These are phyloP conservation scores for Chiua virens DNA, from an alignment of 768 basidiomycete genomes.

Conservation along the genomic window DNA sequence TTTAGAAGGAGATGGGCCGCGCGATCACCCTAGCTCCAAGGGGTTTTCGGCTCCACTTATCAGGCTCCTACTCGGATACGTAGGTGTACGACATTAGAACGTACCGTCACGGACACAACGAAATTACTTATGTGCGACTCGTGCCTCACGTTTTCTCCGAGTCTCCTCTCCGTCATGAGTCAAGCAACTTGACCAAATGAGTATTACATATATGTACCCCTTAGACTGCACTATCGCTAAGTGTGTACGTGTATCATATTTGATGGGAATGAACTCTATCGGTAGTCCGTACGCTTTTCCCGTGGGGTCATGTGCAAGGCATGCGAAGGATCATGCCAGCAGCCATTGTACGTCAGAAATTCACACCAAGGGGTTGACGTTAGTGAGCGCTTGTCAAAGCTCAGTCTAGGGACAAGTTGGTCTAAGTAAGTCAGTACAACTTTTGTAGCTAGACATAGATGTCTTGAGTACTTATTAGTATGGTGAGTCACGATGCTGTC, in stretches of 20 bases:
- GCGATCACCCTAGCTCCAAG: conserved; percentile 13
- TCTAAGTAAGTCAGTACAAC: no score
- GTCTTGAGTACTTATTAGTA: no score
- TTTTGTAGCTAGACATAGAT: no score
- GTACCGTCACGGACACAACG: conserved; percentile 9
- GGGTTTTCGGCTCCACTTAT: neutral
- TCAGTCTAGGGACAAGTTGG: no score
- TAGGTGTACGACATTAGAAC: conserved; percentile 8
- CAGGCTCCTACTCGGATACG: neutral
- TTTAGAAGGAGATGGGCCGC: conserved; percentile 24
- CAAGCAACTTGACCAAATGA: conserved; percentile 1
- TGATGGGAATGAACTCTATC: neutral
- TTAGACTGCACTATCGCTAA: neutral
- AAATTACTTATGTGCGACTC: neutral
- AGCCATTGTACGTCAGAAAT: neutral
- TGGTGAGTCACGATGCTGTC: no score
- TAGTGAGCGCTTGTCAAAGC: no score
- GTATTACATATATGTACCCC: no score
- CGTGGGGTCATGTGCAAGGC: neutral
- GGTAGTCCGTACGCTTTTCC: neutral
- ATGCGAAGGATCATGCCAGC: neutral
- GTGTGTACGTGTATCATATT: neutral
- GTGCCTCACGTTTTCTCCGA: neutral
- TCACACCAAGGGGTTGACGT: neutral
- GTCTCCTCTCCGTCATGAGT: neutral